Base-by-base conservation (phyloP, 306 rosid species). In the Castanea mollissima region DNA sequence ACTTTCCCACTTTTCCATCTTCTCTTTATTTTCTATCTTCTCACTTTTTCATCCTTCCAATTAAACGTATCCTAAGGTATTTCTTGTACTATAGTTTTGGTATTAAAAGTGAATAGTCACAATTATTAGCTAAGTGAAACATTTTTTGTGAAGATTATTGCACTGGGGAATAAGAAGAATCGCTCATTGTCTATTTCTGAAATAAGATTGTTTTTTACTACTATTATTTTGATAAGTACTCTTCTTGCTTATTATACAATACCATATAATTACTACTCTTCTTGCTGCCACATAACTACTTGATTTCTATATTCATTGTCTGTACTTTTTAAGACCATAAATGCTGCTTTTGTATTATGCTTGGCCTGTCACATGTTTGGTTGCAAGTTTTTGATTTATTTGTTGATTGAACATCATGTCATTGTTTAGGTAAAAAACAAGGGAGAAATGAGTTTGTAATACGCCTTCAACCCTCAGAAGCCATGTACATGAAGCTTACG, bases 361-460 rank as follows among this genome's bases (percentile, higher is more conserved):
- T 23, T 81, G 60, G 34, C 46, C 56, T 71, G 63, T 56, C 31
- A 69, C 56, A 27, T 76, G 35, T 73, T 71, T 55, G 71, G 64
- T 77, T 44, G 20, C 34, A 65, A n/a, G 27, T n/a, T 49, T 62
- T 31, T 18, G 5, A 63, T 51, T 56, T 49, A 19, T 54, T 68
- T 59, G 25, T 56, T 73, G 38, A 54, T 6, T 62, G 57, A 57
- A 58, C 12, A 11, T n/a, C 54, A 13, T 83, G 62, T 83, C 49
- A n/a, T 62, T 83, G 44, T 85, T 82, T 64, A 93, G 99, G 99
- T 79, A 80, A 91, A 74, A 93, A 83, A 74, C 99, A 93, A 80
- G 99, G 98, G 63, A 93, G 97, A 80, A 93, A 93, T 78, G 97
- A 93, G 90, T 89, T 91, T 77, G 97, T 93, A 29, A 93, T 93